A percentile compares a stretch with the other conserved stretches of the same genome.
Conservation (phyloP, 371 early-diverging fungal species). For the Mortierella sp. region DNA sequence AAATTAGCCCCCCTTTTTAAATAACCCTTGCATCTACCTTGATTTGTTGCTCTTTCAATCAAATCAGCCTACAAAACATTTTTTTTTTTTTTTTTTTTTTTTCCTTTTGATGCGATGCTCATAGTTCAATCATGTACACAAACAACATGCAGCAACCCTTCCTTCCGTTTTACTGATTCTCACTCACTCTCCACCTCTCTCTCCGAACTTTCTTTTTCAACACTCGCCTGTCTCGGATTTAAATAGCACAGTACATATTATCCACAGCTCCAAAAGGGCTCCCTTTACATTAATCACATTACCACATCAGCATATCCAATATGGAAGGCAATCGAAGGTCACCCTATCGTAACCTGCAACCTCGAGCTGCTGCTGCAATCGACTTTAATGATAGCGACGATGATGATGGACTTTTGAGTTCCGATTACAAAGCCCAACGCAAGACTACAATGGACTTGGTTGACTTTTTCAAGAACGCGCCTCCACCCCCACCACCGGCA, state of each 20-base stretch:
- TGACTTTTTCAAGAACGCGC: slow-evolving; percentile 47
- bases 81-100: background rate
- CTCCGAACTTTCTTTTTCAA: slow-evolving; percentile 5
- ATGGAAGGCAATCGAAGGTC: slow-evolving; percentile 12
- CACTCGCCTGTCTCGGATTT: background rate
- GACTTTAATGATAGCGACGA: slow-evolving; percentile 48
- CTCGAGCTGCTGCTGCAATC: slow-evolving; percentile 41
- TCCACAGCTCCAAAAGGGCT: background rate
- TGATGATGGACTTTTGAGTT: slow-evolving; percentile 23
- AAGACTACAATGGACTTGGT: slow-evolving; percentile 37
- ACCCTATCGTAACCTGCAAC: slow-evolving; percentile 40
- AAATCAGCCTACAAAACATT: background rate
- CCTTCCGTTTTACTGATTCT: background rate
- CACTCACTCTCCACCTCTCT: background rate
- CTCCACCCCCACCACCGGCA: slow-evolving; percentile 25
- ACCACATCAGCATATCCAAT: slow-evolving; percentile 1
- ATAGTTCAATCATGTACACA: background rate
- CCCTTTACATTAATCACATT: background rate
- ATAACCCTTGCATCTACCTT: background rate
- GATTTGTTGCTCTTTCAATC: background rate
- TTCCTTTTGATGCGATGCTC: background rate
- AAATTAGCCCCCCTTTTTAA: slow-evolving; percentile 7
- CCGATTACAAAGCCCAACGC: slow-evolving; percentile 40
- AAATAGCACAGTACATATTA: background rate
- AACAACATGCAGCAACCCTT: background rate